Evolutionary conservation across 2,329 filamentous ascomycete species (phyloP), one percentile per base, ranked within the genome.

Genomic region (Aspergillus novofumigatus): DNA sequence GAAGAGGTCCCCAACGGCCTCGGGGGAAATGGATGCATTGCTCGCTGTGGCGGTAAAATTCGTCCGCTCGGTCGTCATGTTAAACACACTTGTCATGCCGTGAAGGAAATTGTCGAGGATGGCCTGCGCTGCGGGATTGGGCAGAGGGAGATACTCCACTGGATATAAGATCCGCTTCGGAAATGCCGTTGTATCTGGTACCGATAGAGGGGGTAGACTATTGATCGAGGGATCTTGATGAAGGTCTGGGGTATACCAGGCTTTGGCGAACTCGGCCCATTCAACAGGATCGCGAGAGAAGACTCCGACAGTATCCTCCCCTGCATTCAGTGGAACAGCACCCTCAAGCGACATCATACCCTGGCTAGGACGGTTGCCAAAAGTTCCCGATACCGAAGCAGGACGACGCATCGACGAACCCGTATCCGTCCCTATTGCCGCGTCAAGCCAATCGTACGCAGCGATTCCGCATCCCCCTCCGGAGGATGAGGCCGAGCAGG

Each of bases 321-420:
- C 67, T 0, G 72, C 65, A 0, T 71, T 71, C 1, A 81, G 62
- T 0, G 78, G 75, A 59, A 80, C 70, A 3, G 76, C 77, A 2
- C 72, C 62, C n/a, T 77, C 75, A 0, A 81, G 66, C 0, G 61
- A 62, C 3, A 80, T 74, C 3, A 78, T 65, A 0, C 68, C 74
- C 5, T 77, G 74, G 49, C 73, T 75, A 0, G 79, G 79, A 0
- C 79, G 69, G 58, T 79, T 78, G 0, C 78, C 80, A 38, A 78
- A 81, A 0, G 78, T 57, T 1, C 79, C 80, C 23, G 77, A 71
- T 0, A 72, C 67, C 0, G 68, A 70, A 1, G 78, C 75, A 0
- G 80, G 80, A 0, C 77, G 72, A n/a, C 80, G 73, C 54, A 81
- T 79, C 4, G 73, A 77, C 4, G 76, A 76, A 3, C 77, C 79